These are phyloP conservation scores for Heterobasidion annosum DNA, from an alignment of 1,284 basidiomycete genomes.

Conservation along the genomic window DNA sequence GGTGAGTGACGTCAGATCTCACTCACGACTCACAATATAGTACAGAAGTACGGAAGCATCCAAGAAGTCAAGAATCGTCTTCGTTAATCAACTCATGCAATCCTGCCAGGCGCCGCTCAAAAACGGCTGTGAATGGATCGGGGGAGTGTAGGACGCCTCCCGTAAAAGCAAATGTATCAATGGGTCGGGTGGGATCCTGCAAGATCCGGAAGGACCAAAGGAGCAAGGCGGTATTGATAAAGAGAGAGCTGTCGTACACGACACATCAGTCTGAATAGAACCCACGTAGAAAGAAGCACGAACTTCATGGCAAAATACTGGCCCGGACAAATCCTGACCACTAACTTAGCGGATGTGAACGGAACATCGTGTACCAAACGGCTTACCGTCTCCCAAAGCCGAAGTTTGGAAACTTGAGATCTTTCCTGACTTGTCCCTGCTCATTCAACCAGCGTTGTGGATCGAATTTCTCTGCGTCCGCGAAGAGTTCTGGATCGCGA, in stretches of 20 bases:
- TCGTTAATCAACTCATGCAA: not conserved
- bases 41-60: no score
- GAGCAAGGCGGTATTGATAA: constrained; percentile 46
- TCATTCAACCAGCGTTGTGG: constrained; percentile 48
- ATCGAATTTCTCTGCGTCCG: constrained; percentile 49
- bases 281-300: constrained; percentile 9
- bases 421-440: constrained; percentile 37
- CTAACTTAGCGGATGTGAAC: not conserved
- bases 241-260: constrained; percentile 34
- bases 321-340: constrained; percentile 45
- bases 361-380: not conserved
- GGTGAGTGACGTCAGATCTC: no score
- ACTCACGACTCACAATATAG: no score
- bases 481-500: constrained; percentile 46
- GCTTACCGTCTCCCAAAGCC: constrained; percentile 52
- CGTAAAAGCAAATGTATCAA: constrained; percentile 48
- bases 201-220: constrained; percentile 52
- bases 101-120: constrained; percentile 15
- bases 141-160: constrained; percentile 50
- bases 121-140: constrained; percentile 40
- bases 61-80: not conserved
- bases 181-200: constrained; percentile 36
- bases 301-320: constrained; percentile 47
- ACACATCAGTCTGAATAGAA: not conserved
- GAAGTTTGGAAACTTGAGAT: constrained; percentile 42